These are phyloP conservation scores for Inga leiocalycina DNA, from an alignment of 306 rosid genomes.

Conservation along the genomic window DNA sequence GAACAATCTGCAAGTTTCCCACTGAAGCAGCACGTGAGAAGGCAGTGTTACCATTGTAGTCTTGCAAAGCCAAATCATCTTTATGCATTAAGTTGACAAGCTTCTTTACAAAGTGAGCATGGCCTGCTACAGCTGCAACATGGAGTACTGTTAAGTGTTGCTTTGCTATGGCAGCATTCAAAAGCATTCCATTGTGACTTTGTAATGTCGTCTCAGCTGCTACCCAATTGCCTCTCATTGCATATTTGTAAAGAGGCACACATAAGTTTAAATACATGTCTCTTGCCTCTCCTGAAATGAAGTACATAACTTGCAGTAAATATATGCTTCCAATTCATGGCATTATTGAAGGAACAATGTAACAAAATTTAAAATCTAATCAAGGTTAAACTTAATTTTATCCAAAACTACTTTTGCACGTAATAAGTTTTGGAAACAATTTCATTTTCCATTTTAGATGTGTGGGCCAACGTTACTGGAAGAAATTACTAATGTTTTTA, in stretches of 20 bases:
- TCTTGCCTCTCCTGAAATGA: not conserved
- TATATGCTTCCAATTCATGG: not conserved
- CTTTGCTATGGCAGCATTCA: slow-evolving; percentile 11
- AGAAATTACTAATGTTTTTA: no score
- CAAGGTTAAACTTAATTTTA: no score
- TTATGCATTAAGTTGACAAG: not conserved
- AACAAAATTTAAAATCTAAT: no score
- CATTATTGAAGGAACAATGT: not conserved
- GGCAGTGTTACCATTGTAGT: slow-evolving; percentile 31
- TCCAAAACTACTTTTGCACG: no score
- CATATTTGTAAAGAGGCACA: not conserved
- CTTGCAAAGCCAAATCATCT: slow-evolving; percentile 22
- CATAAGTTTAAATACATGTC: not conserved
- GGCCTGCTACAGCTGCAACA: slow-evolving; percentile 29
- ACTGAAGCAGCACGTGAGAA: slow-evolving; percentile 34
- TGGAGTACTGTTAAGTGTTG: slow-evolving; percentile 34
- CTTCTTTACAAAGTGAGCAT: slow-evolving; percentile 3
- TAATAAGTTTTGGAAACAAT: no score
- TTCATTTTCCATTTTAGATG: no score
- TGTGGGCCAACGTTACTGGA: no score
- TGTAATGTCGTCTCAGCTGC: not conserved
- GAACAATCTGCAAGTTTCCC: slow-evolving; percentile 15
- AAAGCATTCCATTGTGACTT: not conserved
- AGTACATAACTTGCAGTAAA: not conserved
- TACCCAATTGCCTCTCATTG: not conserved